Evolutionary conservation across 768 basidiomycete species (phyloP).

Genomic region (Ephemerocybe angulata): DNA sequence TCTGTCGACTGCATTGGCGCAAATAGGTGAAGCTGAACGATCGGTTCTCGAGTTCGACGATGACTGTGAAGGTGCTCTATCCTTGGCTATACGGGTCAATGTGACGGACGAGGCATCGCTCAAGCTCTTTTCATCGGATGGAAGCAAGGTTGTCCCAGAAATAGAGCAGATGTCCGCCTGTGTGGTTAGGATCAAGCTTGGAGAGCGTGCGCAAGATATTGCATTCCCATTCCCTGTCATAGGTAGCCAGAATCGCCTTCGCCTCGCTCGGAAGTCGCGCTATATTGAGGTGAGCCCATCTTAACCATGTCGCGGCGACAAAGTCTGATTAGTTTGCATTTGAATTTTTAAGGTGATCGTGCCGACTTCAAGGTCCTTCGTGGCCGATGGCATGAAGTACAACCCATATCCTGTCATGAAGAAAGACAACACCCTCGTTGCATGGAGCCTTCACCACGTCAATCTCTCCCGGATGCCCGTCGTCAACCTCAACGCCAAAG

Average conservation of each 20-base stretch:
- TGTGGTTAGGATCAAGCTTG: conserved; percentile 9
- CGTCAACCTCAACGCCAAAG: conserved; percentile 20
- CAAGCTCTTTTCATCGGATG: conserved; percentile 10
- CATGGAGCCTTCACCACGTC: conserved; percentile 39
- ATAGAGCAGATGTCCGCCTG: conserved; percentile 9
- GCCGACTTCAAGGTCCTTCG: conserved; percentile 13
- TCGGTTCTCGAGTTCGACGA: conserved; percentile 22
- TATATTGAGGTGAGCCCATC: conserved; percentile 40
- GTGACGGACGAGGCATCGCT: conserved; percentile 15
- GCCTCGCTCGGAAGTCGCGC: conserved; percentile 52
- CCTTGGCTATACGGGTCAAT: conserved; percentile 14
- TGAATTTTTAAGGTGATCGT: conserved; percentile 25
- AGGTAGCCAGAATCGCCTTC: conserved; percentile 18
- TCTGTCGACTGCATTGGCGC: not conserved
- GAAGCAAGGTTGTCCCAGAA: conserved; percentile 15
- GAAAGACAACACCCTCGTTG: not conserved
- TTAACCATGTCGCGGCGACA: too few species aligned
- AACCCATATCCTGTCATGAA: conserved; percentile 17
- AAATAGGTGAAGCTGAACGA: conserved; percentile 17
- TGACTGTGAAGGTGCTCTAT: conserved; percentile 20
- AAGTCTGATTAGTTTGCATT: conserved; percentile 14
- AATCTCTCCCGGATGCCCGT: conserved; percentile 32
- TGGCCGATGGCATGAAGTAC: conserved; percentile 9
- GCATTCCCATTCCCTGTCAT: conserved; percentile 13
- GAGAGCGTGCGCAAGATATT: conserved; percentile 5